Evolutionary conservation across 257 asterid species (phyloP).

Genomic region (Lavandula angustifolia): DNA sequence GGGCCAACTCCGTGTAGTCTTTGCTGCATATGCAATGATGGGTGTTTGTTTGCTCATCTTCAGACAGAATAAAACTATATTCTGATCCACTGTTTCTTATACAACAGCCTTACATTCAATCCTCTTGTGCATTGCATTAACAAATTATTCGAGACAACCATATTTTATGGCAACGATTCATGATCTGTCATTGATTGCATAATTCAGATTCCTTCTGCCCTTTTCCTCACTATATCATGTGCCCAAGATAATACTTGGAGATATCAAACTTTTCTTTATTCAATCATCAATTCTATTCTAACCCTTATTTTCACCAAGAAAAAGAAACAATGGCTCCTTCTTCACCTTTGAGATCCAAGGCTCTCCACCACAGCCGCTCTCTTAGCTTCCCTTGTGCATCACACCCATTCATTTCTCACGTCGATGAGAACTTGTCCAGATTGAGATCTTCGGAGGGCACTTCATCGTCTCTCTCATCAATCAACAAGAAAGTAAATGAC

Average conservation of each 20-base stretch:
- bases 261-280: slow-evolving; percentile 3
- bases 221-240: background rate
- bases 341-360: slow-evolving; percentile 26
- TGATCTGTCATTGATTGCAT: background rate
- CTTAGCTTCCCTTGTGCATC: slow-evolving; percentile 41
- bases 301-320: background rate
- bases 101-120: background rate
- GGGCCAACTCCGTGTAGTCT: too few species aligned
- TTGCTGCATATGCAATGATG: too few species aligned
- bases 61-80: too few species aligned
- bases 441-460: slow-evolving; percentile 28
- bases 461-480: slow-evolving; percentile 23
- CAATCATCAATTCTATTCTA: background rate
- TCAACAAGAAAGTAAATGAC: slow-evolving; percentile 15
- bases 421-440: slow-evolving; percentile 30
- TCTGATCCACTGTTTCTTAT: background rate
- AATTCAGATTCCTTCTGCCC: slow-evolving; percentile 16
- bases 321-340: slow-evolving; percentile 38
- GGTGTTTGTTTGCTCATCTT: too few species aligned
- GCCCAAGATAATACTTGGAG: background rate
- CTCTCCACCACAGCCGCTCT: slow-evolving; percentile 41
- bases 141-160: background rate
- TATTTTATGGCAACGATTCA: background rate
- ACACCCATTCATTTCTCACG: slow-evolving; percentile 30
- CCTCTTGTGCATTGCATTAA: background rate